phyloP scores from a whole-genome alignment of 768 basidiomycete species.

The Mycena capillaripes region DNA sequence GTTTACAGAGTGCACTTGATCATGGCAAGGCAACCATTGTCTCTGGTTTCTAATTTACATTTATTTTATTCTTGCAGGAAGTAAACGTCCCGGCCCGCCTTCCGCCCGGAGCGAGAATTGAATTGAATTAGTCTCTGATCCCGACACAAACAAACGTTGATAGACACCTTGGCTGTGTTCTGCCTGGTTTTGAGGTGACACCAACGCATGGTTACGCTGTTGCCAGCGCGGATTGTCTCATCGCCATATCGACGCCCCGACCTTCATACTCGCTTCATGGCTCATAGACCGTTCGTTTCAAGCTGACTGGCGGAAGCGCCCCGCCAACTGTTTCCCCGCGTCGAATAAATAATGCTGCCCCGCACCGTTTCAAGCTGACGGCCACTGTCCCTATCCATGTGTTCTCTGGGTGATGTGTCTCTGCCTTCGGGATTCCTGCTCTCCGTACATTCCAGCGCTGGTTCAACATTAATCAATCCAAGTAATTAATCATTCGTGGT shows the following conservation, averaged over 20 bases:
- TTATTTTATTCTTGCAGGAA: no score
- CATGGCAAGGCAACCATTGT: no score
- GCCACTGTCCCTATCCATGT: background rate
- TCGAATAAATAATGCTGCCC: background rate
- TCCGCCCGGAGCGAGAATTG: no score
- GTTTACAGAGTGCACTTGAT: no score
- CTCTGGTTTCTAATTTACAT: no score
- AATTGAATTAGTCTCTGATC: conserved; percentile 1
- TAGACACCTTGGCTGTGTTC: conserved; percentile 13
- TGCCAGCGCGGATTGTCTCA: conserved; percentile 5
- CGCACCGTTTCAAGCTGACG: conserved; percentile 14
- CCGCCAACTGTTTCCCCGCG: background rate
- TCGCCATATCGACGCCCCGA: conserved; percentile 18
- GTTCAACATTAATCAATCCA: no score
- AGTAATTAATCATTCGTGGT: background rate
- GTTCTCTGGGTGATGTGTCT: background rate
- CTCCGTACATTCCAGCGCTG: background rate
- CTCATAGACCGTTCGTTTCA: background rate
- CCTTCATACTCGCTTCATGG: background rate
- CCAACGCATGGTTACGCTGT: background rate
- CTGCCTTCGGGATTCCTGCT: background rate
- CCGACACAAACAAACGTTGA: conserved; percentile 14
- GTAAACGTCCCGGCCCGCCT: no score
- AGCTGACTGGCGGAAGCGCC: no score
- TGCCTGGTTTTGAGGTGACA: conserved; percentile 18